Evolutionary conservation across 306 rosid species (phyloP).

Genomic region (Morella rubra): DNA sequence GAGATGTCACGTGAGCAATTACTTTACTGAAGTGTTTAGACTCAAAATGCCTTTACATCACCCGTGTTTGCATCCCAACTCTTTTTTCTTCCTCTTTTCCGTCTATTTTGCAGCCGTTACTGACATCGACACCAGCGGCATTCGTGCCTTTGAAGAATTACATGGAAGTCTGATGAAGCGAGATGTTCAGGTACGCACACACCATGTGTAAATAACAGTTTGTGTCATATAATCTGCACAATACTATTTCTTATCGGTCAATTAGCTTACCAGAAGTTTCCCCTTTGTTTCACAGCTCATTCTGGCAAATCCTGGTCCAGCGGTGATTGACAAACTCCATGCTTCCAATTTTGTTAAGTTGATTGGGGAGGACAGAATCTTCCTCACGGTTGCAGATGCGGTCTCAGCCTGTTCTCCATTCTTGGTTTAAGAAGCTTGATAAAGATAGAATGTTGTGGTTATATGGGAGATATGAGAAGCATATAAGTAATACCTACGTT

Average conservation of each 20-base stretch:
- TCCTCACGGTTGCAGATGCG: constrained; percentile 85
- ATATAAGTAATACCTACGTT: neutral
- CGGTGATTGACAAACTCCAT: constrained; percentile 78
- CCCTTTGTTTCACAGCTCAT: constrained; percentile 57
- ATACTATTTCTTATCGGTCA: neutral
- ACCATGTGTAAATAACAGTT: neutral
- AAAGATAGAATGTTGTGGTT: neutral
- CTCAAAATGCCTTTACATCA: constrained; percentile 12
- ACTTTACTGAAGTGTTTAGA: neutral
- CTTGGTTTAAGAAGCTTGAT: constrained; percentile 56
- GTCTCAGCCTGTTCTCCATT: constrained; percentile 67
- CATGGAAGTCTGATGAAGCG: constrained; percentile 68
- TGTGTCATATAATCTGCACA: no score
- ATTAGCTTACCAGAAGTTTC: constrained; percentile 42
- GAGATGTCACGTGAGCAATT: constrained; percentile 87
- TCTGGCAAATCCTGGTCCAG: constrained; percentile 83
- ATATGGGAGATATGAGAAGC: constrained; percentile 21
- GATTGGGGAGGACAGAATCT: constrained; percentile 77
- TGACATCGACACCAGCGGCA: constrained; percentile 94
- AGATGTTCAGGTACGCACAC: constrained; percentile 57
- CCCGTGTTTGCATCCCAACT: constrained; percentile 1
- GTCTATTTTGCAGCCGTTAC: constrained; percentile 63
- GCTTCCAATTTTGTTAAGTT: constrained; percentile 47
- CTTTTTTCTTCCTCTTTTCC: constrained; percentile 9
- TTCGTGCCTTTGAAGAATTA: constrained; percentile 89